Conservation (phyloP, 2,329 filamentous ascomycete genomes). For the Microcyclospora tardicrescens region DNA sequence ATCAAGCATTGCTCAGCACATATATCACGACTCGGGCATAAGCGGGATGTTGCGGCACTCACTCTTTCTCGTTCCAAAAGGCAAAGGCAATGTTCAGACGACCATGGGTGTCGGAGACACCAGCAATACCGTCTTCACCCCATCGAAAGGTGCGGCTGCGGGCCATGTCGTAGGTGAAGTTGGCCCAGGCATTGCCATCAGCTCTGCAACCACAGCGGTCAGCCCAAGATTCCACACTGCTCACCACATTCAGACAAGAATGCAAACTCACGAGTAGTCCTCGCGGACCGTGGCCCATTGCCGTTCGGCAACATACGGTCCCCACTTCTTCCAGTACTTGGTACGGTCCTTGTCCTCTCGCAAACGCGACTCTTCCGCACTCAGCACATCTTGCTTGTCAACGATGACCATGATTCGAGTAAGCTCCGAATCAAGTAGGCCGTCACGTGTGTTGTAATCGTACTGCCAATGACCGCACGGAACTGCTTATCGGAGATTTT, state of each 20-base stretch:
- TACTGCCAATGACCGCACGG: too few relatives aligned
- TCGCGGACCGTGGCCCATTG: conserved; percentile 72
- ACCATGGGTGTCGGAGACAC: conserved; percentile 86
- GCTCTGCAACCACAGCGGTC: conserved; percentile 41
- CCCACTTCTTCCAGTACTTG: conserved; percentile 99
- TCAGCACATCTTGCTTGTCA: conserved; percentile 75
- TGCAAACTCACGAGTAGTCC: conserved; percentile 60
- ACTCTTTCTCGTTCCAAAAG: conserved; percentile 98
- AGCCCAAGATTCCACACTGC: background rate
- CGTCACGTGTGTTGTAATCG: too few relatives aligned
- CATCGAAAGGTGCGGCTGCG: conserved; percentile 80
- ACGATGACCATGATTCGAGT: conserved; percentile 62
- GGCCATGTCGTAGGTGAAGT: conserved; percentile 89
- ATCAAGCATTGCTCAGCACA: too few relatives aligned
- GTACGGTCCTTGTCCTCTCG: conserved; percentile 68
- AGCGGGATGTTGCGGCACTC: conserved; percentile 32
- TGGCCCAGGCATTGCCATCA: conserved; percentile 86
- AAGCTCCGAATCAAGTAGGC: too few relatives aligned
- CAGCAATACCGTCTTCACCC: conserved; percentile 95
- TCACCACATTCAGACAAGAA: background rate
- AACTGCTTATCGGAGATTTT: too few relatives aligned
- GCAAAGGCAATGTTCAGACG: conserved; percentile 86
- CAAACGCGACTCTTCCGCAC: conserved; percentile 80
- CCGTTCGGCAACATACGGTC: conserved; percentile 81
- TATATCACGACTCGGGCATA: too few relatives aligned